These are phyloP conservation scores for Salix suchowensis DNA, from an alignment of 345 rosid species.

Conservation along the genomic window DNA sequence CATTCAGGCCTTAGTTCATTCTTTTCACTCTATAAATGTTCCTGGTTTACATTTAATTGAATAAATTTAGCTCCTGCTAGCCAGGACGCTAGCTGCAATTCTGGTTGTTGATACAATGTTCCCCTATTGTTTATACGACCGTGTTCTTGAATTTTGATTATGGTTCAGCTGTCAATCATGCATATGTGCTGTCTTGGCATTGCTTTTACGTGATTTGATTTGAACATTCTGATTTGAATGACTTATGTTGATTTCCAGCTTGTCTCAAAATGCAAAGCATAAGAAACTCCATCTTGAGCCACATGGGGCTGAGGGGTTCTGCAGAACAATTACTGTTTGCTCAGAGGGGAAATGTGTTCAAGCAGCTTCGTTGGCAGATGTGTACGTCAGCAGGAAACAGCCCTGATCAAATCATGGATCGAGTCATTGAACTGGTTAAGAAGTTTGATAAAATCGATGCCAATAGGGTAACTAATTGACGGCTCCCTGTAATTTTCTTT, in stretches of 20 bases:
- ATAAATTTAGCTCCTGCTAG: neutral
- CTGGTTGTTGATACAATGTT: neutral
- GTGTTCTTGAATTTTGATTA: neutral
- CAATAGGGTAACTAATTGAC: conserved; percentile 34
- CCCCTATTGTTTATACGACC: neutral
- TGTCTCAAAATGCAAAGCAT: conserved; percentile 35
- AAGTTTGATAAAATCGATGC: conserved; percentile 52
- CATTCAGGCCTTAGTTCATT: neutral
- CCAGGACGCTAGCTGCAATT: neutral
- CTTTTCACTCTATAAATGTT: neutral
- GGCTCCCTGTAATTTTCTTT: neutral
- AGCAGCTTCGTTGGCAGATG: conserved; percentile 19
- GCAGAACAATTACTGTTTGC: neutral
- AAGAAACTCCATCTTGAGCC: conserved; percentile 41
- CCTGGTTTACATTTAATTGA: neutral
- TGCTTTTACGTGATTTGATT: neutral
- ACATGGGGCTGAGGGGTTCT: conserved; percentile 38
- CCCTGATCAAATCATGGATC: conserved; percentile 38
- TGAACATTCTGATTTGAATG: neutral
- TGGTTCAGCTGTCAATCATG: neutral
- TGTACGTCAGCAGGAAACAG: conserved; percentile 20
- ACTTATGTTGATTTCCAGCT: conserved; percentile 5
- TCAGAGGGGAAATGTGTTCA: conserved; percentile 23
- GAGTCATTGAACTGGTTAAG: conserved; percentile 48
- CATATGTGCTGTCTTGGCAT: neutral